Evolutionary conservation across 2,329 filamentous ascomycete species (phyloP), one percentile per base, ranked within the genome.

Genomic region (Endothia cerciana): DNA sequence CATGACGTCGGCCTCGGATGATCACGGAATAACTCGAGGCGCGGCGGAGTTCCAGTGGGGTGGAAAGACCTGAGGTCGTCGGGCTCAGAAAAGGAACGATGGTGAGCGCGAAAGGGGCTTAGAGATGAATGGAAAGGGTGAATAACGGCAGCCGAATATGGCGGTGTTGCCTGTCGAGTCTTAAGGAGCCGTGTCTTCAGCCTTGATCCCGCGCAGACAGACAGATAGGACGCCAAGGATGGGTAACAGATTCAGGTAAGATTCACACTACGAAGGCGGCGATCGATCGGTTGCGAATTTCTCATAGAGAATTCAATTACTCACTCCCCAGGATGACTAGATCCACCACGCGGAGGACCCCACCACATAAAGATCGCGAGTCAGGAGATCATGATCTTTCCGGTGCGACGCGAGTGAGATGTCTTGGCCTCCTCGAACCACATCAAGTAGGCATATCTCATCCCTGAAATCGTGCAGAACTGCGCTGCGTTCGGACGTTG

Each of bases 261-360:
- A 59, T 11, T 41, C 40, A 28, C 25, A 40, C n/a, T n/a, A n/a
- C n/a, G n/a, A n/a, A n/a, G n/a, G n/a, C n/a, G 38, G 55, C 40
- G 38, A 45, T 28, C 22, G 57, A 59, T 59, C 57, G 57, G 57
- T 13, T 25, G 15, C 15, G 40, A 19, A 59, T 43, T 59, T 45
- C 57, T 59, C 57, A 25, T 58, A 45, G 57, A 22, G 38, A 45
- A 28, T 43, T 59, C 57, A 41, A 59, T 59, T 59, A 59, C 38
- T 59, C 57, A 59, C 33, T 43, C 56, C 57, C 57, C 57, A 59
- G 57, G 40, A 33, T 38, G 55, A 5, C 57, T 17, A 38, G 40
- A 28, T 59, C 57, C 57, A 58, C 57, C 22, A 25, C 40, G 38
- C 38, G 25, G 25, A 36, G 55, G 36, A 41, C 57, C 40, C 57